Percentiles rank a stretch among this genome's conserved stretches.
phyloP scores from a whole-genome alignment of 78 protist species.

The Dictyostelium discoideum region DNA sequence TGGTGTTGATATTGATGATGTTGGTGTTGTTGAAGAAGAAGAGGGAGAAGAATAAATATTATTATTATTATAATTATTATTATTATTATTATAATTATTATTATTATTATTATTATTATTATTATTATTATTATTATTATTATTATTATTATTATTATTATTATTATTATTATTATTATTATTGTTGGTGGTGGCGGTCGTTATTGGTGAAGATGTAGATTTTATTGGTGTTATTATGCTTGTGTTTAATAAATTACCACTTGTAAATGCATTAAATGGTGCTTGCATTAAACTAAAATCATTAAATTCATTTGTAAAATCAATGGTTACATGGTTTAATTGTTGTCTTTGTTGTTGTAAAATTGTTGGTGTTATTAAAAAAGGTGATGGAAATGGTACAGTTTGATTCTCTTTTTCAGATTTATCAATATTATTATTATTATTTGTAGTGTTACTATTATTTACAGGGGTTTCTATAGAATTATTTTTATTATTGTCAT shows the following conservation, averaged over 20 bases:
- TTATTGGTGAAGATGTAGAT: neutral
- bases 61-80: no score
- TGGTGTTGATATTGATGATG: slow-evolving; percentile 8
- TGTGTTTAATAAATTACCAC: neutral
- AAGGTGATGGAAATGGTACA: neutral
- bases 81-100: no score
- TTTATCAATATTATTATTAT: neutral
- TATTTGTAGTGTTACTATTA: neutral
- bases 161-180: no score
- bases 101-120: no score
- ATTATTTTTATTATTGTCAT: neutral
- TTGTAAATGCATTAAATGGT: slow-evolving; percentile 5
- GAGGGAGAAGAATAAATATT: neutral
- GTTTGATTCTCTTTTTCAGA: neutral
- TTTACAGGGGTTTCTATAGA: neutral
- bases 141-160: no score
- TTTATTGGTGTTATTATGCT: neutral
- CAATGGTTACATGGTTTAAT: neutral
- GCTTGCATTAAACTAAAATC: neutral
- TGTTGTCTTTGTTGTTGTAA: neutral
- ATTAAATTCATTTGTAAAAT: neutral
- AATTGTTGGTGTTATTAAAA: neutral
- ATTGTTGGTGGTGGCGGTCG: neutral
- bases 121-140: no score
- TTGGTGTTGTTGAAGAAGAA: neutral